These are phyloP conservation scores for Sedum album DNA, from an alignment of 164 flowering plant species.

Conservation along the genomic window DNA sequence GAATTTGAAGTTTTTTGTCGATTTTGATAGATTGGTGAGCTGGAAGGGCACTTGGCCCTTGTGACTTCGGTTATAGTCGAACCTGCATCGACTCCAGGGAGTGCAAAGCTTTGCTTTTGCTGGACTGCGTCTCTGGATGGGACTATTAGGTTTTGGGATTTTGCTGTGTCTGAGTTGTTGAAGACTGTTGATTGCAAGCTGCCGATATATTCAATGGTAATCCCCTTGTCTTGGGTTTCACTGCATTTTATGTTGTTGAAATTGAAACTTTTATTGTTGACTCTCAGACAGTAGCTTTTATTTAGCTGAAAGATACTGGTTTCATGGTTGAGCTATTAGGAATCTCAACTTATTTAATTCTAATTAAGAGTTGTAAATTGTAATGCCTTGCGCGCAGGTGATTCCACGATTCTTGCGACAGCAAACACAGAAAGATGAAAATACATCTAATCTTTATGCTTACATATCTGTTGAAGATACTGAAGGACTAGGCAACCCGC, in stretches of 20 bases:
- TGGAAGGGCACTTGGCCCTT: slow-evolving; percentile 69
- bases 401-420: slow-evolving; percentile 46
- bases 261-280: background rate
- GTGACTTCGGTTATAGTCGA: slow-evolving; percentile 77
- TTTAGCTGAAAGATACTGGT: background rate
- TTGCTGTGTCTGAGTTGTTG: slow-evolving; percentile 57
- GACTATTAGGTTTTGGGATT: slow-evolving; percentile 86
- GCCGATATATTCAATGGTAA: slow-evolving; percentile 81
- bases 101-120: slow-evolving; percentile 48
- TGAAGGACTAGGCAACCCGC: slow-evolving; percentile 14
- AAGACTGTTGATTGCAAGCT: slow-evolving; percentile 50
- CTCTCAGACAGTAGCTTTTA: background rate
- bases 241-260: background rate
- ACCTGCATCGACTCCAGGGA: slow-evolving; percentile 40
- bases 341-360: too few relatives aligned
- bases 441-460: slow-evolving; percentile 39
- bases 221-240: background rate
- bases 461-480: slow-evolving; percentile 49
- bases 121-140: slow-evolving; percentile 97
- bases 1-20: background rate
- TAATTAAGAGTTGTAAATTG: too few relatives aligned
- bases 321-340: too few relatives aligned
- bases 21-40: slow-evolving; percentile 39
- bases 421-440: slow-evolving; percentile 20
- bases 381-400: slow-evolving; percentile 40